Base-by-base conservation (phyloP, 306 rosid genomes). In the Quercus engelmannii region DNA sequence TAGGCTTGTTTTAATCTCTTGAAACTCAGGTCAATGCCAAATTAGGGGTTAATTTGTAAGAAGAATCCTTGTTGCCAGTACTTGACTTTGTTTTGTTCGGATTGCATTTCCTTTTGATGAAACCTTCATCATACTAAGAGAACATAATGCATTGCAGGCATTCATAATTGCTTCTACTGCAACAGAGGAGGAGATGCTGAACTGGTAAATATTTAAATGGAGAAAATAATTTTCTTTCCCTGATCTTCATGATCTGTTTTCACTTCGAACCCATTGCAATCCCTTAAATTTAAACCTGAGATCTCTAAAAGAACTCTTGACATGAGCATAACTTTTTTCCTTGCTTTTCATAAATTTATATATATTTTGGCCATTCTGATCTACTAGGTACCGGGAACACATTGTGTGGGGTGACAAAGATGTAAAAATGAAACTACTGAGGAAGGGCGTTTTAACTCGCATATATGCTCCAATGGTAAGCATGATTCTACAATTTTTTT, bases 391-490 rank as follows among this genome's bases (percentile, higher is more conserved):
- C 71, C 89, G 84, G 54, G 98, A 93, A 74, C 99, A 88, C 83
- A 84, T 95, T 46, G 98, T 95, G 79, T 93, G 99, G 99, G 94
- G 90, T 83, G 98, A 95, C 85, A 91, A 93, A 85, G 98, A 95
- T 33, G 20, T 89, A 35, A 95, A 83, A 85, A 26, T 91, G 55
- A 95, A 90, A 85, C 86, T 95, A 82, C 80, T 95, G 89, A 93
- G 92, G 78, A 95, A 95, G 86, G 98, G 98, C 52, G 77, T 95
- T 75, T 87, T 95, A 86, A 91, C 99, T 74, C 98, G 98, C 86
- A 84, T 95, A 81, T 89, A 87, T 70, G 80, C 93, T 84, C 99
- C 98, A 76, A 86, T 82, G 97, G 99, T 95, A 83, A 91, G 91
- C 69, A 21, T 51, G 25, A 19, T 38, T 82, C 56, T 61, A 46